Conservation (phyloP, 345 rosid genomes). For the Orychophragmus violaceus region DNA sequence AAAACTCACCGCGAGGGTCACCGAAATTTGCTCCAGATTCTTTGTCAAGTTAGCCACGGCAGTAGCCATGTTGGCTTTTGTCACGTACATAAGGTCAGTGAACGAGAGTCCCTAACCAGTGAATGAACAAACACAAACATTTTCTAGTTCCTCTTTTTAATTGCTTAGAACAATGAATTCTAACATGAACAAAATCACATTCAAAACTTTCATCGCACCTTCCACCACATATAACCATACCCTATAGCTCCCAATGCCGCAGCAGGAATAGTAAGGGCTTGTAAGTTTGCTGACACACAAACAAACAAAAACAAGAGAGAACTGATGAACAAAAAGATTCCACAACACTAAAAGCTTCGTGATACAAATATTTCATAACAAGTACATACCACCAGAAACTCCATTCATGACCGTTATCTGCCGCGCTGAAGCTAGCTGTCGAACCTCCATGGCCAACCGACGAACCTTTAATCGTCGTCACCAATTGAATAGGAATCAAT, state of each 20-base stretch:
- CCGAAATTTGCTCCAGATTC: conserved; percentile 70
- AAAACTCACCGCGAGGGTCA: conserved; percentile 64
- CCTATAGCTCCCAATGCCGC: conserved; percentile 87
- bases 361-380: not conserved
- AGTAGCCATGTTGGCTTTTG: conserved; percentile 65
- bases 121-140: not conserved
- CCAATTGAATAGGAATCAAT: no score
- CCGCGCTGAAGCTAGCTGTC: conserved; percentile 57
- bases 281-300: conserved; percentile 18
- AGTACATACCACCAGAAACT: conserved; percentile 44
- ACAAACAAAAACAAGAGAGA: not conserved
- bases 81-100: conserved; percentile 87
- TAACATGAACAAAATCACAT: no score
- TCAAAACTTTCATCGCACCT: conserved; percentile 56
- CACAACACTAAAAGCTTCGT: not conserved
- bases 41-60: conserved; percentile 82
- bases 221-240: conserved; percentile 99
- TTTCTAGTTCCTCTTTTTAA: not conserved
- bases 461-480: conserved; percentile 44
- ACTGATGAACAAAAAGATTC: not conserved
- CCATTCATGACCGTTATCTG: conserved; percentile 78
- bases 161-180: not conserved
- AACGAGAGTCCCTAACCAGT: conserved; percentile 65
- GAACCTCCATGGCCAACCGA: conserved; percentile 61
- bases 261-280: conserved; percentile 61